Percentiles rank a stretch among this genome's conserved stretches.
Conservation (phyloP, 371 early-diverging fungal genomes). For the Mucor sp. region DNA sequence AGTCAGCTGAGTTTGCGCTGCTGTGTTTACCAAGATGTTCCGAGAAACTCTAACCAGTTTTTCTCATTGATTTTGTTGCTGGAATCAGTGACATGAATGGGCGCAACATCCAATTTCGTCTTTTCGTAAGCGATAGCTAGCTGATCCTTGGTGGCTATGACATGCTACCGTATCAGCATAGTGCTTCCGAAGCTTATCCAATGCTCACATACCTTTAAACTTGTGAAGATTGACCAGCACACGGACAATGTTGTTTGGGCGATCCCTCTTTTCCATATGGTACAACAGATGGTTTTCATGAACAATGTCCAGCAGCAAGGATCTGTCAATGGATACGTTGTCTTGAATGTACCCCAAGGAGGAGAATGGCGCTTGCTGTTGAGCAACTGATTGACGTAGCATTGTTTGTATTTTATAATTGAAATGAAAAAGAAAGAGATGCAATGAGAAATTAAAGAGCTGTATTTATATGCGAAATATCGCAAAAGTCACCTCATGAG, state of each 20-base stretch:
- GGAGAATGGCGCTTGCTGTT: background rate
- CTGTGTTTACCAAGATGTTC: conserved; percentile 28
- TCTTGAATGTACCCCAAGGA: background rate
- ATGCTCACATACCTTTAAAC: conserved; percentile 27
- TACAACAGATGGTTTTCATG: conserved; percentile 32
- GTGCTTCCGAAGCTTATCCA: background rate
- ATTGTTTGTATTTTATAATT: background rate
- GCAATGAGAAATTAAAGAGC: background rate
- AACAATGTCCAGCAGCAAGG: conserved; percentile 14
- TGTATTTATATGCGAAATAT: background rate
- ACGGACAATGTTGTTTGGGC: conserved; percentile 35
- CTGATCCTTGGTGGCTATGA: conserved; percentile 22
- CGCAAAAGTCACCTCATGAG: background rate
- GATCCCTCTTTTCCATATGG: conserved; percentile 41
- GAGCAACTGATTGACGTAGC: conserved; percentile 14
- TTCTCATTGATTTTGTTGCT: conserved; percentile 18
- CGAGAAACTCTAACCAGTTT: conserved; percentile 41
- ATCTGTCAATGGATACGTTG: background rate
- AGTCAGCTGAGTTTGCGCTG: conserved; percentile 14
- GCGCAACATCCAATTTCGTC: conserved; percentile 3
- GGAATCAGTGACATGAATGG: conserved; percentile 10
- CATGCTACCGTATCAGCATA: background rate
- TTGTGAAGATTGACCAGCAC: conserved; percentile 34
- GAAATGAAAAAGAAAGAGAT: background rate
- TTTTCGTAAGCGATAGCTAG: conserved; percentile 17